Base-by-base conservation (phyloP, 805 yeast species). In the Deakozyma indianensis region DNA sequence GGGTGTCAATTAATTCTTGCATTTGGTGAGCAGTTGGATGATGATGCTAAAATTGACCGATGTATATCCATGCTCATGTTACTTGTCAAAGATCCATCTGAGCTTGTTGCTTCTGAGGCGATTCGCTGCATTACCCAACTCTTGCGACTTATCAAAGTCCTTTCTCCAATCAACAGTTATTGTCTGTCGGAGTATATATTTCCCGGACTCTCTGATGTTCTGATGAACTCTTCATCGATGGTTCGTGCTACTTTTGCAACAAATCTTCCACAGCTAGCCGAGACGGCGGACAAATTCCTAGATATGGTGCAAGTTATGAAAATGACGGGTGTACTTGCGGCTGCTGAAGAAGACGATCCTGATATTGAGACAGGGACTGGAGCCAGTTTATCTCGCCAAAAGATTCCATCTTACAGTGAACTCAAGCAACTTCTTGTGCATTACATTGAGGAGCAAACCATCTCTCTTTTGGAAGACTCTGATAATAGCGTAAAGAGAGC, bases 21-120 rank as follows among this genome's bases (percentile, higher is more conserved):
- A 0, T 68, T 90, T 18, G 75, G 90, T 1, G 95, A 84, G 55
- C 73, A 76, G 47, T 67, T 86, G 1, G 74, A 75, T 22, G 97
- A 92, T 57, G 94, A 83, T 47, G 79, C 78, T 15, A 90, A 87
- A 57, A 65, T 92, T 35, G 96, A 92, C 59, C 64, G 96, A 41
- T 77, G 86, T 25, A 60, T 92, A 22, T 97, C 98, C 0, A 85
- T 81, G 56, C 59, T 92, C 22, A 72, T 84, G 21, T 65, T 76
- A n/a, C 66, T 86, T 45, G 59, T 88, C 14, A 86, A 83, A 44
- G 95, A 85, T 49, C 64, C 70, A 1, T 70, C 79, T 18, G 69
- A 76, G 0, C 73, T 70, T 41, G 92, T 86, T 2, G 83, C 80
- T 44, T 71, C 78, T 1, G 65, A 76, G 2, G 83, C 94, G 0